Evolutionary conservation across 2,329 filamentous ascomycete genomes (phyloP), one percentile per base, ranked within the genome.

Genomic region (Pyrenophora seminiperda): DNA sequence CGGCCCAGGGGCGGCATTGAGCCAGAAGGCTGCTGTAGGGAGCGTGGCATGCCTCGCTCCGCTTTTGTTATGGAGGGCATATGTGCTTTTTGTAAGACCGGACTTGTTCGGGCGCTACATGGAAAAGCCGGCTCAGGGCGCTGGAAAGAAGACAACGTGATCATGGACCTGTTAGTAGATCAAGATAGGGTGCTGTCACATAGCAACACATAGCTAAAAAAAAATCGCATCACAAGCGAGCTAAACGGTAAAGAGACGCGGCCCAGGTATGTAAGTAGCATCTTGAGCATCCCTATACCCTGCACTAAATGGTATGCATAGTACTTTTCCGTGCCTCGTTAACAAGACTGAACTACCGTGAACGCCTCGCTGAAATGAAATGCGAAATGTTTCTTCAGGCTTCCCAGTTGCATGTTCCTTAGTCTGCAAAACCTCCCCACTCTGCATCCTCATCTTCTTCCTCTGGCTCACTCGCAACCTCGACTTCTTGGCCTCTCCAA

Each of bases 351-450:
- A 37, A 41, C 37, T 41, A 24, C 40, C 42, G 7, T 42, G 14
- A 58, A 58, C 54, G 54, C 54, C 54, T 41, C 54, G 54, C 52
- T 58, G 45, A 50, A 58, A 53, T 42, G 41, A 46, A 39, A 38
- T 53, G 50, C 41, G 33, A 46, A 46, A 17, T 29, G 47, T 45
- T 48, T 50, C 43, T 29, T 37, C 20, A 27, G 36, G 40, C 32
- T 18, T 29, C 39, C 44, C 11, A 22, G 7, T 36, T 7, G 51
- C 45, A 41, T 11, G 9, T 14, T 36, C 14, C 33, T 79, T 74
- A 87, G 61, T 88, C 85, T 6, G 83, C 82, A 60, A 91, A 85
- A 0, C 89, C 89, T 58, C 81, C 85, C 84, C 86, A 90, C 58
- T 83, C 82, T 22, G 80, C 80, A 61, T 83, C 82, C 24, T 80